Base-by-base conservation (phyloP, 2,329 filamentous ascomycete species). In the Aaosphaeria pasadenensis region DNA sequence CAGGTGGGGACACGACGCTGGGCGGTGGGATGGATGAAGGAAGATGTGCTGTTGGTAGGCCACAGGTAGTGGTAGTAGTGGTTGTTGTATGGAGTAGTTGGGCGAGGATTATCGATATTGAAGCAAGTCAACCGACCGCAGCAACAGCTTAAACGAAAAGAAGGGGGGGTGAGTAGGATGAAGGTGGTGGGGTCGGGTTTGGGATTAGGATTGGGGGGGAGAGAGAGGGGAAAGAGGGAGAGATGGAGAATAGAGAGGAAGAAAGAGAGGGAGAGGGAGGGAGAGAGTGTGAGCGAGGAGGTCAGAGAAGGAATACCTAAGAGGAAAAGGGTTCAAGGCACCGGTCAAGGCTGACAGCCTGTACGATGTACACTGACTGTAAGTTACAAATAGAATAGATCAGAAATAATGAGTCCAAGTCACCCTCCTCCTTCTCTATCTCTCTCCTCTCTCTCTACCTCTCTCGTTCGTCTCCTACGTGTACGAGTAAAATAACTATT, bases 301-400 rank as follows among this genome's bases (percentile, higher is more conserved):
- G 39, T 35, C n/a, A 31, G 47, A 48, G 47, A 45, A 44, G n/a
- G 33, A 61, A 46, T 33, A 50, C 58, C 55, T 52, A 55, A n/a
- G n/a, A 36, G 33, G 33, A n/a, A 36, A 55, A 51, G 55, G 44
- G 46, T n/a, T 58, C 44, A 52, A 62, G 54, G 57, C 60, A 65
- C 63, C 61, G 61, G 64, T 67, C 63, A 67, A 69, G 66, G 66
- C 66, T 63, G 65, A 69, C 61, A 36, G n/a, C 9, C 33, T 24
- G 17, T 24, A 24, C 17, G 17, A 24, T 24, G 17, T 24, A 24
- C 17, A 24, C 17, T 24, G 17, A 3, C 17, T 24, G 17, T 2
- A 24, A 24, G 17, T 24, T 24, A 24, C 17, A 24, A 24, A 24
- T 24, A 24, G 17, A 24, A 24, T 36, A 36, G 33, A 13, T 36